A percentile compares a stretch with the other conserved stretches of the same genome.
Evolutionary conservation across 2,329 filamentous ascomycete genomes (phyloP).

Genomic region (Fusarium dimerum): DNA sequence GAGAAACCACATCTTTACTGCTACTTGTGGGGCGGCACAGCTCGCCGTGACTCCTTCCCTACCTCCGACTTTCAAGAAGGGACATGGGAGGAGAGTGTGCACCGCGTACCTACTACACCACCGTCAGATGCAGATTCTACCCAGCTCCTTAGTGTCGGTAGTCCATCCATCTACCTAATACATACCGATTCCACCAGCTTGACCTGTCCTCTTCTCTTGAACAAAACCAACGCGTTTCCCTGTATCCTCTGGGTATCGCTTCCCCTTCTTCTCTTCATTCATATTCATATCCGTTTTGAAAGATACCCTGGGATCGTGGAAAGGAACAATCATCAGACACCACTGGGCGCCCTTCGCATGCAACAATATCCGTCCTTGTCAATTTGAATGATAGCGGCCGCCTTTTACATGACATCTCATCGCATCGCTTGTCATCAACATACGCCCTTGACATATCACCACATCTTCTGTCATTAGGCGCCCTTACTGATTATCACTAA

Average conservation of each 20-base stretch:
- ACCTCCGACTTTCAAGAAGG: background rate
- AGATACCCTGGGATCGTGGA: too few relatives aligned
- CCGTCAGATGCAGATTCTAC: too few relatives aligned
- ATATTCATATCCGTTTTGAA: background rate
- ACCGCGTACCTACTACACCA: too few relatives aligned
- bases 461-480: background rate
- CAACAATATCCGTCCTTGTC: background rate
- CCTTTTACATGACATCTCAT: conserved; percentile 24
- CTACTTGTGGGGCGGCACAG: background rate
- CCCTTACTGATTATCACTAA: background rate
- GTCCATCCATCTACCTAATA: background rate
- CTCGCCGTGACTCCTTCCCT: background rate
- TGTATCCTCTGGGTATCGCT: conserved; percentile 9
- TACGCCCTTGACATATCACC: background rate
- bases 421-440: conserved; percentile 14
- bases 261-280: conserved; percentile 10
- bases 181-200: conserved; percentile 3
- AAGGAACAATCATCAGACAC: background rate
- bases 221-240: conserved; percentile 28
- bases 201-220: conserved; percentile 5
- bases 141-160: too few relatives aligned
- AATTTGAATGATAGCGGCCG: conserved; percentile 13
- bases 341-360: conserved; percentile 6
- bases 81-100: too few relatives aligned
- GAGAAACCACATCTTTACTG: background rate